phyloP scores from a whole-genome alignment of 768 basidiomycete genomes.

The Hypsizygus marmoreus region DNA sequence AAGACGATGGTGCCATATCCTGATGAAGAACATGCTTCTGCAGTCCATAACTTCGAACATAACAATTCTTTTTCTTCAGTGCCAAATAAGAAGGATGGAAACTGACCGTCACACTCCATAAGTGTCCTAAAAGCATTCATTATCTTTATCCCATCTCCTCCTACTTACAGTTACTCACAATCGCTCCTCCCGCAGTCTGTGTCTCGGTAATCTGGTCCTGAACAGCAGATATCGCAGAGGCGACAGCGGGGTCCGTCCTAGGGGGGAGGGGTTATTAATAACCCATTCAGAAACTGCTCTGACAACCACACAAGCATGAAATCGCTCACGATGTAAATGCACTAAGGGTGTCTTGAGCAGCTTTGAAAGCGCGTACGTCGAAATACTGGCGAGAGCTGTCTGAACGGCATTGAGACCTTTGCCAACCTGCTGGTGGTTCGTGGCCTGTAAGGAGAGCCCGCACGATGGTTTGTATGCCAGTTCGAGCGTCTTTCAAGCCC shows the following conservation, averaged over 20 bases:
- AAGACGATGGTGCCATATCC: too few species aligned
- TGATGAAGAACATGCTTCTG: too few species aligned
- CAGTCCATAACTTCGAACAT: too few species aligned
- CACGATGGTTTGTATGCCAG: conserved; percentile 22
- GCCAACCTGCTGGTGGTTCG: conserved; percentile 19
- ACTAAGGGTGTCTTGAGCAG: conserved; percentile 7
- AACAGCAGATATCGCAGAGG: conserved; percentile 4
- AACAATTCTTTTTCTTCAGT: too few species aligned
- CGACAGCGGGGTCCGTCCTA: conserved; percentile 14
- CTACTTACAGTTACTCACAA: not conserved
- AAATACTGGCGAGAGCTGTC: conserved; percentile 16
- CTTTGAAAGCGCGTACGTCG: conserved; percentile 8
- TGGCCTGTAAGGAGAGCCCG: conserved; percentile 22
- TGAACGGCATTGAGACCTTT: conserved; percentile 19
- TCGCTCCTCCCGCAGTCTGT: not conserved
- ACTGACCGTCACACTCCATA: too few species aligned
- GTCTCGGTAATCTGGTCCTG: not conserved
- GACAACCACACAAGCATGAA: too few species aligned
- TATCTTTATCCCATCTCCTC: too few species aligned
- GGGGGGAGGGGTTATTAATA: too few species aligned
- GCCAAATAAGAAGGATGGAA: too few species aligned
- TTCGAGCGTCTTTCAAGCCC: conserved; percentile 18
- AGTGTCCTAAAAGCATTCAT: too few species aligned
- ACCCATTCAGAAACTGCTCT: too few species aligned
- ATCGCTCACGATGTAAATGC: conserved; percentile 7